Base-by-base conservation (phyloP, 2,329 filamentous ascomycete species). In the Tothia fuscella region DNA sequence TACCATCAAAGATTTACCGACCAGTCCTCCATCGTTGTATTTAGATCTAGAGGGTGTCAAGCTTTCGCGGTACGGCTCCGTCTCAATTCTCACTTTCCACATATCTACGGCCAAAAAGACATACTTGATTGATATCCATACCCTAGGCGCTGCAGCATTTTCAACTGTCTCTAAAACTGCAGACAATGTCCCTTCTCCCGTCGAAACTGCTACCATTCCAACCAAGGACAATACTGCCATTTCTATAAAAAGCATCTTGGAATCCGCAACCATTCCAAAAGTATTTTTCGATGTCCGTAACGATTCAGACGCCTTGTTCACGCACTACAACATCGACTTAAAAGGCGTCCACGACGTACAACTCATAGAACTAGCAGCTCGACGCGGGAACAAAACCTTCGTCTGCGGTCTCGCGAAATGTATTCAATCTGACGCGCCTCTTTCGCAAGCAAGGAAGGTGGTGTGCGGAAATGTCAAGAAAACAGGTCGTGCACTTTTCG, bases 211-310 rank as follows among this genome's bases (percentile, higher is more conserved):
- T n/a, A n/a, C n/a, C n/a, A n/a, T n/a, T n/a, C n/a, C n/a, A n/a
- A n/a, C n/a, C n/a, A n/a, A n/a, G n/a, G n/a, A n/a, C n/a, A n/a
- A 24, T 3, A 49, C 48, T 21, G 53, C 50, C 3, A 34, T 28
- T n/a, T 55, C 47, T 2, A 45, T 60, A 1, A 63, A 64, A 46
- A 33, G 36, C 0, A 61, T 76, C 7, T 52, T 76, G 1, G 66
- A 76, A 51, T 62, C 58, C 0, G 5, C 46, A 0, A 6, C 35
- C 0, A 64, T 69, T 13, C 53, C 56, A 0, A 77, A 78, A 47
- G 66, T 69, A 22, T 64, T 78, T 45, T 78, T 76, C 49, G 74
- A 79, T 45, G 60, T 78, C 13, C 68, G 72, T 2, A 72, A 70
- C 47, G 71, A 76, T 48, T 72, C 74, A 0, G 68, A 77, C 48